Evolutionary conservation across 352 stramenopile genomes (phyloP).

Genomic region (Globisporangium spinosum): DNA sequence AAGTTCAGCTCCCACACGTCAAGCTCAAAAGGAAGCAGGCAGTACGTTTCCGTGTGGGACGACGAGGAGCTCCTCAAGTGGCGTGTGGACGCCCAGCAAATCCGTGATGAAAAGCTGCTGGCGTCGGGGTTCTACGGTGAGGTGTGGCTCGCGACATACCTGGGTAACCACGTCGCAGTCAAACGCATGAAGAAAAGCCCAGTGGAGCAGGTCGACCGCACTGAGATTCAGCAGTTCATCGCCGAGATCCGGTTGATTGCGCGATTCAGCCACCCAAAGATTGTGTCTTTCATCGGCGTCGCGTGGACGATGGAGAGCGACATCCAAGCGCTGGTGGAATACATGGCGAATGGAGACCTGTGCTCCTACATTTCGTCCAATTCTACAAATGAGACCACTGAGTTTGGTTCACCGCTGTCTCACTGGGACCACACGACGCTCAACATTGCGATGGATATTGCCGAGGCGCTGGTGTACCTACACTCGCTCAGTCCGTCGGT

Average conservation of each 20-base stretch:
- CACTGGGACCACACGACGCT: slow-evolving; percentile 18
- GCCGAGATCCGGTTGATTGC: slow-evolving; percentile 45
- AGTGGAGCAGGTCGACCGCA: slow-evolving; percentile 17
- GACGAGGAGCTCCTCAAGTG: slow-evolving; percentile 54
- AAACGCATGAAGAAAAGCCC: slow-evolving; percentile 40
- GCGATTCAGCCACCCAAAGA: slow-evolving; percentile 42
- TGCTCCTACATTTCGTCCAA: slow-evolving; percentile 28
- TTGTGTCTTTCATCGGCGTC: slow-evolving; percentile 48
- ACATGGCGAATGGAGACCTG: slow-evolving; percentile 52
- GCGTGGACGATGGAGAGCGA: slow-evolving; percentile 38
- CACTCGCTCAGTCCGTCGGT: slow-evolving; percentile 27
- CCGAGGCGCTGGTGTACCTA: slow-evolving; percentile 32
- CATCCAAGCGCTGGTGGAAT: slow-evolving; percentile 47
- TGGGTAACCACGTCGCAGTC: slow-evolving; percentile 40
- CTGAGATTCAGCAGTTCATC: slow-evolving; percentile 37
- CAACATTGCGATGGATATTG: slow-evolving; percentile 22
- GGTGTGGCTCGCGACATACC: slow-evolving; percentile 50
- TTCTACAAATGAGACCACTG: not conserved
- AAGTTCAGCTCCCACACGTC: slow-evolving; percentile 7
- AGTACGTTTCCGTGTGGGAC: slow-evolving; percentile 46
- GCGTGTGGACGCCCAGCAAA: slow-evolving; percentile 39
- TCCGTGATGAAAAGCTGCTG: slow-evolving; percentile 33
- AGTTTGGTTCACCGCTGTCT: not conserved
- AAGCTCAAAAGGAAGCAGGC: slow-evolving; percentile 9
- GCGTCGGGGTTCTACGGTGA: slow-evolving; percentile 39